These are phyloP conservation scores for Claviceps africana DNA, from an alignment of 2,329 filamentous ascomycete genomes.

Conservation along the genomic window DNA sequence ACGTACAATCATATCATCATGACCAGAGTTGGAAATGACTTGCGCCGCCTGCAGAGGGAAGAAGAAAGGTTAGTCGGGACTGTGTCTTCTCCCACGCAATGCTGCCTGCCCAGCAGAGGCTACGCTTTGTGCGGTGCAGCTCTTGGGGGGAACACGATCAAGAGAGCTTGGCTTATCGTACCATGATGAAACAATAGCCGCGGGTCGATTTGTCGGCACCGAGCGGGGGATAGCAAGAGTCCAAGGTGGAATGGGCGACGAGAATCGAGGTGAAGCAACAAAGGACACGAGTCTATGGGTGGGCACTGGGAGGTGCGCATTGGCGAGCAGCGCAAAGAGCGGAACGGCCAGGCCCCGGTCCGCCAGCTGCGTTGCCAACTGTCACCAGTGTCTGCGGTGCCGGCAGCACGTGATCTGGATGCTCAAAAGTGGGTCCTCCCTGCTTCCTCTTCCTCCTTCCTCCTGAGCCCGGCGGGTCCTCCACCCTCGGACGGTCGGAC, in stretches of 20 bases:
- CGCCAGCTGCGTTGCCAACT: slow-evolving; percentile 1
- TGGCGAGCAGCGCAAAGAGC: neutral
- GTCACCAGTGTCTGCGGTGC: neutral
- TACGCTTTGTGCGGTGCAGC: neutral
- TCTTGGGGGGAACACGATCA: too few relatives aligned
- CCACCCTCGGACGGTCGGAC: neutral
- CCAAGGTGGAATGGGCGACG: neutral
- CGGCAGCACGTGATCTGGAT: neutral
- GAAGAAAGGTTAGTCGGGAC: slow-evolving; percentile 12
- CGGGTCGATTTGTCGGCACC: neutral
- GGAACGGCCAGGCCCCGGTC: neutral
- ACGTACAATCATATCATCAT: slow-evolving; percentile 99
- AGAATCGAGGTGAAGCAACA: neutral
- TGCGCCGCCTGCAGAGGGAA: slow-evolving; percentile 23
- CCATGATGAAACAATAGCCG: slow-evolving; percentile 1
- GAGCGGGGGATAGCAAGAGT: neutral
- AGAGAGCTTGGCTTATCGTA: neutral
- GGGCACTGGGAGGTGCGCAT: neutral
- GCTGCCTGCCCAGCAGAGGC: neutral
- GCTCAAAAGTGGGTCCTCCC: neutral
- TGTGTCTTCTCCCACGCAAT: neutral
- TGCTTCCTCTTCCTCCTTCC: neutral
- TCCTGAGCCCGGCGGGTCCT: too few relatives aligned
- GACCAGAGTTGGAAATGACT: slow-evolving; percentile 36
- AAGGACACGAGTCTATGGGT: neutral